Evolutionary conservation across 2,329 filamentous ascomycete genomes (phyloP), one percentile per base, ranked within the genome.

Genomic region (Colletotrichum magnum): DNA sequence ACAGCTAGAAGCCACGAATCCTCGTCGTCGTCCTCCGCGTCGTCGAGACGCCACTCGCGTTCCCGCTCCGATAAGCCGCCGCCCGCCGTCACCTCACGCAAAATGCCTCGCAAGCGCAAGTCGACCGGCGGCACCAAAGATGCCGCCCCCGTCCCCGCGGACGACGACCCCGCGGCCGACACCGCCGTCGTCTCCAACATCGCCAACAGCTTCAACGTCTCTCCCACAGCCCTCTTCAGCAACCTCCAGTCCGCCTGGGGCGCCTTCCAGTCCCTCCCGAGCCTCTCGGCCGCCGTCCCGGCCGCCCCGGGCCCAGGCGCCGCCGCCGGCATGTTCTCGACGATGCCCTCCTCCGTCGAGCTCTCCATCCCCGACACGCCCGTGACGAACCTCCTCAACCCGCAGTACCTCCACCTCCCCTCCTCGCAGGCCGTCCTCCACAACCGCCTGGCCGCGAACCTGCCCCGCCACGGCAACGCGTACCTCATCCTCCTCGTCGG

Each of bases 401-500:
- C 67, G 39, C 59, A 59, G 41, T 60, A 67, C 57, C 63, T 69
- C 50, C 50, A 24, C 21, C 32, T 64, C 24, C 67, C 67, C 12
- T 5, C 57, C 24, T 66, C 62, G n/a, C 67, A 69, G 39, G 57
- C 51, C 50, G 56, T 69, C 36, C 63, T 69, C 56, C 67, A 69
- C 18, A 18, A 45, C 50, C 67, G 67, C 39, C 63, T 69, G 24
- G 43, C 62, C 24, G 53, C 62, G 16, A 69, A 69, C 56, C 50
- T 69, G 7, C 57, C 41, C 32, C 67, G 67, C 56, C 67, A 69
- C 62, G 64, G 67, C 56, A 69, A 67, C 36, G 67, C 64, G 62
- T 69, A 69, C 45, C 53, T 60, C 36, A 66, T 69, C 56, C 67
- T 69, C n/a, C 56, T 69, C 28, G 67, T 69, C 56, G 67, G 67